Evolutionary conservation across 352 stramenopile species (phyloP), one percentile per base, ranked within the genome.

Genomic region (Phytophthora boehmeriae): DNA sequence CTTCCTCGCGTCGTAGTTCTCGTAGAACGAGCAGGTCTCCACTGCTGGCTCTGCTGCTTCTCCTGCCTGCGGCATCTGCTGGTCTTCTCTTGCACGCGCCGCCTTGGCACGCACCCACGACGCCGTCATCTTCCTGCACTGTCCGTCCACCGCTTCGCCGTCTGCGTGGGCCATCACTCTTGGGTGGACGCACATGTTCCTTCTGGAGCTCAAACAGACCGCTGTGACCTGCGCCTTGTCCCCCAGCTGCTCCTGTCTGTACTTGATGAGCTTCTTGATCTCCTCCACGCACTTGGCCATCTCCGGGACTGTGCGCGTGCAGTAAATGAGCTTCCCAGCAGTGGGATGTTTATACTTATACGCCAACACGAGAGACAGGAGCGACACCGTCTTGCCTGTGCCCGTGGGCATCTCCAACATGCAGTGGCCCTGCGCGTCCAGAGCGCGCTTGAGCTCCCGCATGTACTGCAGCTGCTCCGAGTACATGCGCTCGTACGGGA

Each of bases 401-500:
- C 97, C 97, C 42, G 97, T 99, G 20, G 98, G 98, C 97, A 99
- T 99, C 77, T 99, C 97, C 25, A 99, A 75, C 67, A 99, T 92
- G 65, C 88, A 97, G 78, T 99, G 96, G 36, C 97, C 97, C 44
- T 98, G 93, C 1, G 94, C 93, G 67, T 99, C 97, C 27, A 99
- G 77, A 8, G 97, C 87, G 36, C 96, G 90, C 86, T 99, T 99
- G 11, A 99, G 80, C 60, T 98, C 93, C 23, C 95, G 85, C 97
- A 99, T 99, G 79, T 99, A 99, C 68, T 98, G 88, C 63, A 99
- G 97, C 82, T 99, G 98, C 74, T 99, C 98, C 36, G 96, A 78
- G 80, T 99, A 99, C 75, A 99, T 98, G 56, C 80, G 82, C 50
- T 90, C 80, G 56, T 99, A 99, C 36, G 97, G 97, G 72, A 99